Evolutionary conservation across 352 stramenopile genomes (phyloP), one percentile per base, ranked within the genome.

Genomic region (Pythium brachiatum): DNA sequence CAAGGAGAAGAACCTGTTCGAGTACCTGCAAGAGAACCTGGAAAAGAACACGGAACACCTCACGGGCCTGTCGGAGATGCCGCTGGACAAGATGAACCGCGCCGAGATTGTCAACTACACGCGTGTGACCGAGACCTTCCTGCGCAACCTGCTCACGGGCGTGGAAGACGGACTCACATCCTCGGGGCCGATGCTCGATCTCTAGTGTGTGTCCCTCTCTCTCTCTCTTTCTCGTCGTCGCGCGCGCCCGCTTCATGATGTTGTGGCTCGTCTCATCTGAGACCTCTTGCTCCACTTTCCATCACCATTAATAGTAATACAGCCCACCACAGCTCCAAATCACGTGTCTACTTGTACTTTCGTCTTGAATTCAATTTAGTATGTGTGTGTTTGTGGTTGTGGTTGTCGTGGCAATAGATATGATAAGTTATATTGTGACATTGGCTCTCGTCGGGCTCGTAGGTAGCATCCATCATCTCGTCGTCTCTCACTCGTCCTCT

Each of bases 71-170:
- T 94, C 84, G 27, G 94, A 98, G 69, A 90, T 91, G 76, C 79
- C 81, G n/a, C 73, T 97, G 23, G 88, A 97, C 56, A 84, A 93
- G 70, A 95, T 98, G 81, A 90, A 98, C 68, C 88, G 90, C 47
- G 90, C 87, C 25, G 86, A 98, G 63, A 91, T 98, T 41, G 92
- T 97, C 72, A 98, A 98, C 74, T 98, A 97, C 79, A 97, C 89
- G 44, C 89, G 92, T 57, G 89, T 98, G 66, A 98, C 94, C 20
- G 88, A 97, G 65, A 94, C 80, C 6, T 98, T 98, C 72, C 66
- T 97, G 74, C 77, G 79, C 41, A 96, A 97, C 62, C 56, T 98
- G 68, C 75, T 98, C 31, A 78, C 88, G 26, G 91, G 88, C 48
- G 89, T 98, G 15, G 86, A 97, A 66, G 90, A 97, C 58, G 94